These are phyloP conservation scores for Picea mariana DNA, from an alignment of 83 land plant species.

Conservation along the genomic window DNA sequence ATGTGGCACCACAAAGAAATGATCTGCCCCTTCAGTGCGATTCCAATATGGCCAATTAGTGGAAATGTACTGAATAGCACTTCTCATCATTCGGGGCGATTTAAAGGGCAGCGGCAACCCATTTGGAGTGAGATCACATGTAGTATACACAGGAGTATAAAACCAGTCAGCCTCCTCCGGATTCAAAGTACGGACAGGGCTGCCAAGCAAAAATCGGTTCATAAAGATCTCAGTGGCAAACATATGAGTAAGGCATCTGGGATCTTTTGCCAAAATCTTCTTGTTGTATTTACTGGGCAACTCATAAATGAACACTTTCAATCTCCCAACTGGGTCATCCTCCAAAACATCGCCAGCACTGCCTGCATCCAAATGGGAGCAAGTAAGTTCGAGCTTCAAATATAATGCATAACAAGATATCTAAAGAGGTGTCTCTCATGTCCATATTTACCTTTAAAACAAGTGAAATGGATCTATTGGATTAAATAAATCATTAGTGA, in stretches of 20 bases:
- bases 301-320: conserved; percentile 53
- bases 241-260: conserved; percentile 78
- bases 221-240: conserved; percentile 88
- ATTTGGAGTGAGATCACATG: conserved; percentile 85
- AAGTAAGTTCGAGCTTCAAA: neutral
- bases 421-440: neutral
- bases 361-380: conserved; percentile 27
- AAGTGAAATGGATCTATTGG: neutral
- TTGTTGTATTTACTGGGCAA: conserved; percentile 49
- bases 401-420: neutral
- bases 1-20: conserved; percentile 82
- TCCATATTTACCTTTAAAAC: neutral
- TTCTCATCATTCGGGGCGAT: conserved; percentile 84
- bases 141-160: conserved; percentile 83
- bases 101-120: conserved; percentile 87
- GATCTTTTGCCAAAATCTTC: conserved; percentile 47
- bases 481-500: neutral
- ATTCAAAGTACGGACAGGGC: conserved; percentile 82
- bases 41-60: conserved; percentile 86
- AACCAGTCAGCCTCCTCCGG: conserved; percentile 91
- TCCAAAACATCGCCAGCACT: conserved; percentile 58
- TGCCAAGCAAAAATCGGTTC: conserved; percentile 70
- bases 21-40: conserved; percentile 81
- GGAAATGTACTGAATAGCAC: conserved; percentile 69
- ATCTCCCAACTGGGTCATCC: conserved; percentile 61